Conservation (phyloP, 2,329 filamentous ascomycete species). For the Xylaria sp. region DNA sequence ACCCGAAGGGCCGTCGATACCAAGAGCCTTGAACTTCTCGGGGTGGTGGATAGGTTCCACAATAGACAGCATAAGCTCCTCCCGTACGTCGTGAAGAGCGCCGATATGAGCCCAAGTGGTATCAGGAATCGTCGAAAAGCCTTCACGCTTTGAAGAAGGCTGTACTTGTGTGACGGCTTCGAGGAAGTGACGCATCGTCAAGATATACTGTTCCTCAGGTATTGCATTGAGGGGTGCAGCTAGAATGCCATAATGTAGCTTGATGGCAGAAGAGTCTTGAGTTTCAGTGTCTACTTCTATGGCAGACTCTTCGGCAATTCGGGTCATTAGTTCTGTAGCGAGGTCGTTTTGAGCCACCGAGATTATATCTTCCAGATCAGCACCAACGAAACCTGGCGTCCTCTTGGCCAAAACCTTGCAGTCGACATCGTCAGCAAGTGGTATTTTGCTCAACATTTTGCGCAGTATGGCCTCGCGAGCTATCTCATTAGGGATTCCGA, state of each 20-base stretch:
- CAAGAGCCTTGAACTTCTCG: slow-evolving; percentile 78
- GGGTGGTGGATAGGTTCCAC: slow-evolving; percentile 90
- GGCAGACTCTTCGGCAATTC: slow-evolving; percentile 41
- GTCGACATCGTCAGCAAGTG: slow-evolving; percentile 76
- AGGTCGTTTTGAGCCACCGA: slow-evolving; percentile 56
- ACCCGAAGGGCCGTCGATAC: slow-evolving; percentile 83
- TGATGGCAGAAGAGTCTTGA: slow-evolving; percentile 27
- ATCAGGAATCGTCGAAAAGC: slow-evolving; percentile 92
- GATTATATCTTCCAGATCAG: slow-evolving; percentile 79
- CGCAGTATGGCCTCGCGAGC: slow-evolving; percentile 82
- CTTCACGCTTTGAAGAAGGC: slow-evolving; percentile 88
- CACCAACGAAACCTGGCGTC: slow-evolving; percentile 93
- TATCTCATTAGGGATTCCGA: slow-evolving; percentile 84
- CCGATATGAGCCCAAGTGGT: slow-evolving; percentile 95
- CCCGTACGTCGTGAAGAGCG: slow-evolving; percentile 80
- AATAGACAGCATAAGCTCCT: slow-evolving; percentile 85
- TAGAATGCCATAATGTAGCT: slow-evolving; percentile 42
- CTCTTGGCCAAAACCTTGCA: slow-evolving; percentile 79
- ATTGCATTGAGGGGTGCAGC: slow-evolving; percentile 40
- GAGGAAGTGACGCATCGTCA: slow-evolving; percentile 73
- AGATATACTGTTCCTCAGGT: slow-evolving; percentile 42
- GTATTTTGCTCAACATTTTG: slow-evolving; percentile 74
- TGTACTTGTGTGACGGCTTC: slow-evolving; percentile 79
- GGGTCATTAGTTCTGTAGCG: slow-evolving; percentile 47
- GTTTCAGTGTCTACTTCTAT: slow-evolving; percentile 43